These are phyloP conservation scores for Colletotrichum trifolii DNA, from an alignment of 2,329 filamentous ascomycete species.

Conservation along the genomic window DNA sequence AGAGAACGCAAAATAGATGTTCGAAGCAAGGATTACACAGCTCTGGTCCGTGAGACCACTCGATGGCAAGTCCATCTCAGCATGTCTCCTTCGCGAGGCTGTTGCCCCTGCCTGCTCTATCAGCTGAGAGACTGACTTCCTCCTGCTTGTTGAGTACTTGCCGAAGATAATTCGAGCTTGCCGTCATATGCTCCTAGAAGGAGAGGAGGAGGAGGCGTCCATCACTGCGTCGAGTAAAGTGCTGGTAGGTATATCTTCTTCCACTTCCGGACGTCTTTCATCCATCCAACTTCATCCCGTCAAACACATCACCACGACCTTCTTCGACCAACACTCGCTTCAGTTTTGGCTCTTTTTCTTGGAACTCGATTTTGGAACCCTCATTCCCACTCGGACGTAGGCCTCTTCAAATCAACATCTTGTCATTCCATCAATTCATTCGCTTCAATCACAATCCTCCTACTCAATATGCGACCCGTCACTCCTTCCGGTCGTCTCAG, in stretches of 20 bases:
- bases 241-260: conserved; percentile 1
- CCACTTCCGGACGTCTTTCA: not conserved
- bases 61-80: no score
- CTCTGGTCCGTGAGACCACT: no score
- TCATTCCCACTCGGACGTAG: conserved; percentile 14
- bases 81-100: no score
- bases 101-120: no score
- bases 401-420: conserved; percentile 15
- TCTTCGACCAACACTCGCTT: conserved; percentile 31
- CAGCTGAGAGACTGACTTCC: no score
- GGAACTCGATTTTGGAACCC: conserved; percentile 33
- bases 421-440: conserved; percentile 25
- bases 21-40: no score
- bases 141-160: no score
- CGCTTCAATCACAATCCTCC: not conserved
- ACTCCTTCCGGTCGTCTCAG: not conserved
- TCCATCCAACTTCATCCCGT: conserved; percentile 3
- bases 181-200: no score
- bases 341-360: conserved; percentile 36
- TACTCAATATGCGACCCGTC: conserved; percentile 16
- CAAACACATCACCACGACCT: conserved; percentile 16
- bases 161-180: no score
- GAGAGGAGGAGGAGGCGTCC: no score
- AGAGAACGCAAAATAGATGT: no score
- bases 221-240: no score